Evolutionary conservation across 140 eudicot species (phyloP), one percentile per base, ranked within the genome.

Genomic region (Bidens hawaiensis): DNA sequence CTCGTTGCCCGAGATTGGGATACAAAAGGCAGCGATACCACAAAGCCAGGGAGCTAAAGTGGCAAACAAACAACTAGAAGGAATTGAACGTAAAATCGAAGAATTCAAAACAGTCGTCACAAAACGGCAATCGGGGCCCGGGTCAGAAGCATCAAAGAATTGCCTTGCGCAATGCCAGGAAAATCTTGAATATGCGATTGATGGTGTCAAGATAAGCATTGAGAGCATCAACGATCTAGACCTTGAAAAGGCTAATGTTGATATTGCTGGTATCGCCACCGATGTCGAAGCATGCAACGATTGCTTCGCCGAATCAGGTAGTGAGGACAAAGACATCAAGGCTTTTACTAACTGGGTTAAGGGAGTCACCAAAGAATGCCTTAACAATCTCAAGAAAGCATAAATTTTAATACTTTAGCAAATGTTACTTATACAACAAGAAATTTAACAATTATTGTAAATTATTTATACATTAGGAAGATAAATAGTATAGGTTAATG

Each of bases 41-140:
- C 64, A 58, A 4, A 16, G 11, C 1, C 34, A 65, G 21, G 78
- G 78, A 15, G 42, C 68, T 34, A 56, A 65, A 30, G 62, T 73
- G 19, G 52, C 68, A 65, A 46, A 22, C 62, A 73, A 57, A 57
- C 72, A 65, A 58, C 54, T 73, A n/a, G 73, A 73, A 65, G 78
- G 56, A 47, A 65, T 65, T 8, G 62, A 65, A 65, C 78, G 10
- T 24, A 73, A 30, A 34, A 34, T 73, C 5, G 52, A 58, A 2
- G 62, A 59, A 11, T 57, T 56, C 11, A 47, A 65, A 65, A 27
- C 24, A 28, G 23, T 15, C 4, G 18, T 55, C 2, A 13, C 53
- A n/a, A 70, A 61, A 38, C 23, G 67, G 34, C 17, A 46, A 16
- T 73, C 18, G 6, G 51, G 45, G 36, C 27, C 65, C 25, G 53